These are phyloP conservation scores for Vanderwaltozyma tropicalis DNA, from an alignment of 805 yeast species.

Conservation along the genomic window DNA sequence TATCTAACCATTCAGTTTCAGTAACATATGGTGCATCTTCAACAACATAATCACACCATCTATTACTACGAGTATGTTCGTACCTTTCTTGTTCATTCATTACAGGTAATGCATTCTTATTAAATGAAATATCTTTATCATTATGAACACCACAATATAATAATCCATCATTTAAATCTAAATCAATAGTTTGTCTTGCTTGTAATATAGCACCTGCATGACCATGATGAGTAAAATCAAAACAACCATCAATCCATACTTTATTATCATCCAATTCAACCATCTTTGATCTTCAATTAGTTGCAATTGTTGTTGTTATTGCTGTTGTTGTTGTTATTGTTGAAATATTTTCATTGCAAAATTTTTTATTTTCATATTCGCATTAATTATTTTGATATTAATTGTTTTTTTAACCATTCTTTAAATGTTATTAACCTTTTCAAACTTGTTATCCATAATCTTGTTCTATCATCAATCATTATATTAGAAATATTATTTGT, in stretches of 20 bases:
- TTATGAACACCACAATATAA: constrained; percentile 65
- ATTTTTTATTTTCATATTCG: too few relatives aligned
- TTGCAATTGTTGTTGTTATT: background rate
- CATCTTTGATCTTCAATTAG: background rate
- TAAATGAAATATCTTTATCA: constrained; percentile 70
- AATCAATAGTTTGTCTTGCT: constrained; percentile 66
- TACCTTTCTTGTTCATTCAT: constrained; percentile 75
- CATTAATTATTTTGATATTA: too few relatives aligned
- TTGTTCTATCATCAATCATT: constrained; percentile 64
- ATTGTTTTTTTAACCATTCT: constrained; percentile 9
- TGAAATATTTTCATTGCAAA: too few relatives aligned
- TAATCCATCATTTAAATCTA: constrained; percentile 33
- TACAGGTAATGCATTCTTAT: constrained; percentile 94
- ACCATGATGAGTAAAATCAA: constrained; percentile 96
- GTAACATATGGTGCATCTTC: constrained; percentile 90
- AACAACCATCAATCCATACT: constrained; percentile 97
- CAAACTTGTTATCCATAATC: constrained; percentile 66
- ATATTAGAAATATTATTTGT: constrained; percentile 46
- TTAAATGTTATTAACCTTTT: constrained; percentile 59
- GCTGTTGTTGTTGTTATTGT: background rate
- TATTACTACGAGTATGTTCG: constrained; percentile 79
- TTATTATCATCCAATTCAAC: constrained; percentile 20
- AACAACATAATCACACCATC: constrained; percentile 72
- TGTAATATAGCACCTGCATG: constrained; percentile 96
- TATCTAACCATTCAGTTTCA: constrained; percentile 60